phyloP scores from a whole-genome alignment of 257 asterid species.

The Penstemon davidsonii region DNA sequence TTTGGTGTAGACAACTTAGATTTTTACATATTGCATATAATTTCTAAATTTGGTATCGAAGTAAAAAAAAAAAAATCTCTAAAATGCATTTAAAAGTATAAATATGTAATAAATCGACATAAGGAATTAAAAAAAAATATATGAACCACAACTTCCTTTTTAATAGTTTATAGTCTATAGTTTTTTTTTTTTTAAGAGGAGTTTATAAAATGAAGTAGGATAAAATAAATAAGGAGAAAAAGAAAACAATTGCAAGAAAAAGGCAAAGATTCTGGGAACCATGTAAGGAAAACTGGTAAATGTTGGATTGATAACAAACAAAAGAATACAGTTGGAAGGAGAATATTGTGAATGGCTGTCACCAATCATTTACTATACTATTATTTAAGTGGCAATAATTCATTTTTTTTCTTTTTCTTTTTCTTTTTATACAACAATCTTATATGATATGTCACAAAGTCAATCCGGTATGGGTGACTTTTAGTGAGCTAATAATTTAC shows the following conservation, averaged over 20 bases:
- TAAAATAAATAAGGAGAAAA: background rate
- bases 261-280: conserved; percentile 29
- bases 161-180: background rate
- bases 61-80: no score
- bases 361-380: background rate
- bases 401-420: background rate
- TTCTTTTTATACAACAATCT: no score
- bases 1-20: background rate
- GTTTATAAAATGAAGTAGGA: background rate
- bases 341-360: conserved; percentile 50
- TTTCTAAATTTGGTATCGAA: no score
- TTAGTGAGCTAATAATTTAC: background rate
- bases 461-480: background rate
- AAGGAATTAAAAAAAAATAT: background rate
- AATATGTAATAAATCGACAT: background rate
- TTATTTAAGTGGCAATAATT: conserved; percentile 13
- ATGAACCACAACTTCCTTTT: background rate
- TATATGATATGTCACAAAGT: background rate
- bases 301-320: conserved; percentile 31
- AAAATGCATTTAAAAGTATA: no score
- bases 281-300: conserved; percentile 24
- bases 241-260: background rate
- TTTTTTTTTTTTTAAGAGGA: background rate
- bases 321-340: conserved; percentile 48
- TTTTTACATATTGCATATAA: no score